Conservation (phyloP, 345 rosid species). For the Anastatica hierochuntica region DNA sequence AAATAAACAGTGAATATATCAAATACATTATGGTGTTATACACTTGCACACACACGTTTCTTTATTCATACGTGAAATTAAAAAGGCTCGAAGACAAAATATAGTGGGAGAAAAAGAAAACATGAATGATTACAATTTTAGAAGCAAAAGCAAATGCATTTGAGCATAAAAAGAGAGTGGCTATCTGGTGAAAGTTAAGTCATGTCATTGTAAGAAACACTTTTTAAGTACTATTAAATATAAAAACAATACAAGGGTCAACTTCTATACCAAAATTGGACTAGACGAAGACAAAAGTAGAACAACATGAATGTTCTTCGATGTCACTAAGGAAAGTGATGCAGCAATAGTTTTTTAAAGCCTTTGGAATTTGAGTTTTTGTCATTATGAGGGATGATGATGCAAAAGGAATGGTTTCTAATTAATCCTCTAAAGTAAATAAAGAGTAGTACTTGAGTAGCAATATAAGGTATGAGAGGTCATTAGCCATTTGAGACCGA, state of each 20-base stretch:
- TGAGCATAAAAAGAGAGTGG: constrained; percentile 16
- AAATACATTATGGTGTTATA: constrained; percentile 8
- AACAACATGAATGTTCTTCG: constrained; percentile 18
- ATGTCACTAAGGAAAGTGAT: constrained; percentile 14
- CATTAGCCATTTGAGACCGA: constrained; percentile 10
- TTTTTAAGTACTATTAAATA: neutral
- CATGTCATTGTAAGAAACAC: constrained; percentile 18
- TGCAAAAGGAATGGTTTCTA: constrained; percentile 24
- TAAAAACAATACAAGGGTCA: constrained; percentile 27
- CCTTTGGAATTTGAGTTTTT: constrained; percentile 8
- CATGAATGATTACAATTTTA: constrained; percentile 15
- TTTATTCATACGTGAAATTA: constrained; percentile 1
- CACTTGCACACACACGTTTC: constrained; percentile 5
- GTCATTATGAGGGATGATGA: constrained; percentile 12
- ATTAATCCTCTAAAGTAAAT: neutral
- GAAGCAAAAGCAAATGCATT: constrained; percentile 6
- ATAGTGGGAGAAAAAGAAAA: neutral
- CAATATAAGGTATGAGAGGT: constrained; percentile 6
- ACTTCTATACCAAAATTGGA: constrained; percentile 18
- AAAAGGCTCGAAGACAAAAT: too few relatives aligned
- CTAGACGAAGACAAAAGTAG: constrained; percentile 24
- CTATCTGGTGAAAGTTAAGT: constrained; percentile 16
- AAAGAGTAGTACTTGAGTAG: constrained; percentile 14
- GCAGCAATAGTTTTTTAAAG: neutral
- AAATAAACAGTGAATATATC: neutral